Conservation (phyloP, 2,329 filamentous ascomycete genomes). For the Ascochyta pisi region DNA sequence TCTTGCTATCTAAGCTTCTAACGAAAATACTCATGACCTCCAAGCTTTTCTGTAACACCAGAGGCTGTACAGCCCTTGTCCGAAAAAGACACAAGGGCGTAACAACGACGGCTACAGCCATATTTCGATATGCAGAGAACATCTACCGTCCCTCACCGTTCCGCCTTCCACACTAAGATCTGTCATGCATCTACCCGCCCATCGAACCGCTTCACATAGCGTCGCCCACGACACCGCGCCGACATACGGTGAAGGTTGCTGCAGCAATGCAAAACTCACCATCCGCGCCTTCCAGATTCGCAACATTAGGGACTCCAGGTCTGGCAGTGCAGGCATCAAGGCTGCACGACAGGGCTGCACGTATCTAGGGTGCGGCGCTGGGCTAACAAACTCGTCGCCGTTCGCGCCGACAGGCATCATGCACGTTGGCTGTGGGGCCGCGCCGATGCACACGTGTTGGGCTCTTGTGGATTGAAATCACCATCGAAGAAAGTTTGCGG, state of each 20-base stretch:
- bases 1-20: too few species aligned
- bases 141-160: not conserved
- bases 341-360: not conserved
- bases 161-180: not conserved
- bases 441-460: slow-evolving; percentile 1
- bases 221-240: not conserved
- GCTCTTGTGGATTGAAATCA: too few species aligned
- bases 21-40: too few species aligned
- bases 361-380: not conserved
- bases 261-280: slow-evolving; percentile 10
- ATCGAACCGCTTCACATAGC: not conserved
- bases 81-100: too few species aligned
- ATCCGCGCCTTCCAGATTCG: not conserved
- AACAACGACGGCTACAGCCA: too few species aligned
- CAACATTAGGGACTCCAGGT: not conserved
- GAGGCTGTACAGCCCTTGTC: too few species aligned
- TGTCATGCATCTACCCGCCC: not conserved
- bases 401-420: slow-evolving; percentile 7
- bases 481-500: slow-evolving; percentile 6
- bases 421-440: slow-evolving; percentile 6
- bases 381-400: not conserved
- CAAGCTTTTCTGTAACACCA: too few species aligned
- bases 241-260: slow-evolving; percentile 15
- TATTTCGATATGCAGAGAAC: too few species aligned
- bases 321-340: not conserved